phyloP scores from a whole-genome alignment of 2,329 filamentous ascomycete species.

The Pseudocercospora fijiensis region DNA sequence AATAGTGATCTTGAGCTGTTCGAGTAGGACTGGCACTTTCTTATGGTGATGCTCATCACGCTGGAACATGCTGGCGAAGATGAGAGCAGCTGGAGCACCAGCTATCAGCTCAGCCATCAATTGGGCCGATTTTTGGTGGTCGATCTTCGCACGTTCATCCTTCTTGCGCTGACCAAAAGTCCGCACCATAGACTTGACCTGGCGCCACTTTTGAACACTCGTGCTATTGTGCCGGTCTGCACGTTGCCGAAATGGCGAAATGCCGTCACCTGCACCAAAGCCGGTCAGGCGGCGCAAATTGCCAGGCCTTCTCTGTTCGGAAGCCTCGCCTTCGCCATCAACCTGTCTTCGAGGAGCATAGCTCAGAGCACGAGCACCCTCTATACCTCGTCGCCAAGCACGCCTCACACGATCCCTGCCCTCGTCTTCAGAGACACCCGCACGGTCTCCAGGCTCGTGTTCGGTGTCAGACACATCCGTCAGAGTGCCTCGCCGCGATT shows the following conservation, averaged over 20 bases:
- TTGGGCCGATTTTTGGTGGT: constrained; percentile 93
- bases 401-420: constrained; percentile 50
- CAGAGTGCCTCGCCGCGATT: constrained; percentile 50
- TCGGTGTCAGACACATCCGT: constrained; percentile 35
- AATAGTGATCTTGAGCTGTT: constrained; percentile 88
- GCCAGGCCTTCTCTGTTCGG: constrained; percentile 43
- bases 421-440: constrained; percentile 53
- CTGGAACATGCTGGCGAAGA: constrained; percentile 96
- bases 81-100: constrained; percentile 86
- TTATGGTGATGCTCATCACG: constrained; percentile 94
- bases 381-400: constrained; percentile 48
- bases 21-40: constrained; percentile 88
- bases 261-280: constrained; percentile 39
- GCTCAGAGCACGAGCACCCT: constrained; percentile 50
- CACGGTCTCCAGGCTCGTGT: constrained; percentile 39
- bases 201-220: constrained; percentile 80
- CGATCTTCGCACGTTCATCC: constrained; percentile 79
- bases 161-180: constrained; percentile 75
- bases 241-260: constrained; percentile 47
- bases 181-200: constrained; percentile 86
- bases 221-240: constrained; percentile 49
- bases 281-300: constrained; percentile 50
- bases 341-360: constrained; percentile 39
- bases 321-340: constrained; percentile 37
- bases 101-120: constrained; percentile 92